Base-by-base conservation (phyloP, 2,329 filamentous ascomycete species). In the Phaeosphaeria sp. region DNA sequence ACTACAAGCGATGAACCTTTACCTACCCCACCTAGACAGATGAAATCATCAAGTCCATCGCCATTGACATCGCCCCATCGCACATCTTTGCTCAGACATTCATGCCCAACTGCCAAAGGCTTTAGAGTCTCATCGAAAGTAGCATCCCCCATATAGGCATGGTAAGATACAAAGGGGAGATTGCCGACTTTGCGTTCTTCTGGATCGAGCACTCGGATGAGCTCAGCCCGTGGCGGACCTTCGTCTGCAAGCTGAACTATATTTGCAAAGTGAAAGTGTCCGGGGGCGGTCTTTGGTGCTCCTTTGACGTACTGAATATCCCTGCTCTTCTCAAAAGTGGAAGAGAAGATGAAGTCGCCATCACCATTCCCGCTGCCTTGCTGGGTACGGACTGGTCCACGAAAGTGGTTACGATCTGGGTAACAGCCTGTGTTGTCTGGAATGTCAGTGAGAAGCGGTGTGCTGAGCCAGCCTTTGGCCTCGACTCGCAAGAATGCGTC, bases 21-120 rank as follows among this genome's bases (percentile, higher is more conserved):
- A 39, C 49, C 27, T 50, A 52, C 52, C 15, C 33, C 21, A 48
- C 44, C 43, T 9, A 60, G 50, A 59, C 73, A 77, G 25, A 77
- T 61, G 48, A 75, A 66, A 43, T 75, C 73, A 48, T 73, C 72
- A 9, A 72, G 55, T 7, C 64, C 67, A 50, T 71, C 71, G 4
- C 65, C 69, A 48, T 76, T 74, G 18, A 75, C 60, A 46, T 72
- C 60, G 33, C 64, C 58, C 22, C 66, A 71, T 60, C 66, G 44
- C 2, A 60, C 53, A 10, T 55, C 49, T 6, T 47, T 33, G 30
- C 50, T 57, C 25, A 39, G 27, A 44, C 55, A 58, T n/a, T 48
- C 27, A 21, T 27, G 30, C 21, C 48, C 52, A n/a, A 51, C 46
- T 18, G 50, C 48, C 5, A 52, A 30, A 10, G 30, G 23, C 18